Base-by-base conservation (phyloP, 2,329 filamentous ascomycete genomes). In the Allantophomopsis cytisporea region DNA sequence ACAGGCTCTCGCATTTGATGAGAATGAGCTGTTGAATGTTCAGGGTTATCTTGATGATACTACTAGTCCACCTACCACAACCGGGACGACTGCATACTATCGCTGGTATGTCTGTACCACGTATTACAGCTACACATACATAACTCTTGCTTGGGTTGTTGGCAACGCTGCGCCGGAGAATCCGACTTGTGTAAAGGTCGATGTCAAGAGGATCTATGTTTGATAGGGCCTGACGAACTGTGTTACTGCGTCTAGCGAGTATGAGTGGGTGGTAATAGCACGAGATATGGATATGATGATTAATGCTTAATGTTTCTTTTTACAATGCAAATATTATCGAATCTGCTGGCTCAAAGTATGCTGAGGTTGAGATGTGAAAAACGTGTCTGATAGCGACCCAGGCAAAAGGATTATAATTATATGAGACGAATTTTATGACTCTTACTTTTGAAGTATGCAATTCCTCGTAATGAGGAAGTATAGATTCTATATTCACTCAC, bases 91-190 rank as follows among this genome's bases (percentile, higher is more conserved):
- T 40, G 32, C n/a, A 42, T 46, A 43, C 46, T 58, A 41, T 53
- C 58, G 47, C 52, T 70, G 66, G 66, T 63, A 60, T 44, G 52
- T 60, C 4, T 69, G 66, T 47, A 46, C 54, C 32, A 68, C 63
- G 2, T 60, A 52, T 44, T 16, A 37, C 2, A 58, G 52, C 13
- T 69, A 69, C 44, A 39, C 40, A 17, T 69, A 69, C 45, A 45
- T 46, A n/a, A 63, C 60, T 13, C 41, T 68, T 35, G 57, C 54
- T 23, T 69, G 64, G 62, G 56, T 55, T 2, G 35, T 64, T 38
- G 65, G 65, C 1, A 36, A 45, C 35, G 43, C 32, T 5, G 43
- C 52, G 42, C 62, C 64, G 5, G 54, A 68, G 50, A 67, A 67
- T 46, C 63, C 64, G 8, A 62, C 52, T 32, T 69, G 65, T 50